phyloP scores from a whole-genome alignment of 2,329 filamentous ascomycete species.

The Colletotrichum abscissum region DNA sequence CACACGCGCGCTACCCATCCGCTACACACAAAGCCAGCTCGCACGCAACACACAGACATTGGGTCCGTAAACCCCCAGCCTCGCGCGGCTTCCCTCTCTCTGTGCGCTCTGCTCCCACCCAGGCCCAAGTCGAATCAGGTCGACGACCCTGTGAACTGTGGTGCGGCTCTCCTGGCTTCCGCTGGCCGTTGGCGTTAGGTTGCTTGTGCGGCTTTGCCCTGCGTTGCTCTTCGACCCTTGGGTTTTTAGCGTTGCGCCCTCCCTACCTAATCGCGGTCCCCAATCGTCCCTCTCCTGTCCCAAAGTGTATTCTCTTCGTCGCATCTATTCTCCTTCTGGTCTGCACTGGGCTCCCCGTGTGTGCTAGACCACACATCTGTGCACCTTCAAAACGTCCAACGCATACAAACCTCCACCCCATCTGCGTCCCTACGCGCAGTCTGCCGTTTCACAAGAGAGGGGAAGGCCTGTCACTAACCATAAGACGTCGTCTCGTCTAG shows the following conservation, averaged over 20 bases:
- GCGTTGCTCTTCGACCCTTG: not conserved
- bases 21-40: not conserved
- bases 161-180: not conserved
- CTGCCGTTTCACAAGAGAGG: slow-evolving; percentile 46
- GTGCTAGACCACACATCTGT: slow-evolving; percentile 33
- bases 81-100: slow-evolving; percentile 14
- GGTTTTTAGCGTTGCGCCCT: slow-evolving; percentile 8
- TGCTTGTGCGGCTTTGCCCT: not conserved
- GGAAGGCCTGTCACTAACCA: slow-evolving; percentile 38
- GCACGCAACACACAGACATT: slow-evolving; percentile 21
- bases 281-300: not conserved
- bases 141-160: not conserved
- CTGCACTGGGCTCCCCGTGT: slow-evolving; percentile 19
- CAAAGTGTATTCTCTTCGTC: not conserved
- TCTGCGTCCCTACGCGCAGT: slow-evolving; percentile 39
- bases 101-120: not conserved
- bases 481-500: slow-evolving; percentile 47
- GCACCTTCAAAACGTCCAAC: slow-evolving; percentile 37
- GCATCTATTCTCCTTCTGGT: slow-evolving; percentile 12
- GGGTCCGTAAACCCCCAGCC: slow-evolving; percentile 6
- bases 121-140: not conserved
- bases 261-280: not conserved
- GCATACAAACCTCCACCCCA: slow-evolving; percentile 33
- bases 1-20: slow-evolving; percentile 12
- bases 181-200: not conserved